phyloP scores from a whole-genome alignment of 495 filamentous ascomycete genomes.

The Aspergillus haitiensis region DNA sequence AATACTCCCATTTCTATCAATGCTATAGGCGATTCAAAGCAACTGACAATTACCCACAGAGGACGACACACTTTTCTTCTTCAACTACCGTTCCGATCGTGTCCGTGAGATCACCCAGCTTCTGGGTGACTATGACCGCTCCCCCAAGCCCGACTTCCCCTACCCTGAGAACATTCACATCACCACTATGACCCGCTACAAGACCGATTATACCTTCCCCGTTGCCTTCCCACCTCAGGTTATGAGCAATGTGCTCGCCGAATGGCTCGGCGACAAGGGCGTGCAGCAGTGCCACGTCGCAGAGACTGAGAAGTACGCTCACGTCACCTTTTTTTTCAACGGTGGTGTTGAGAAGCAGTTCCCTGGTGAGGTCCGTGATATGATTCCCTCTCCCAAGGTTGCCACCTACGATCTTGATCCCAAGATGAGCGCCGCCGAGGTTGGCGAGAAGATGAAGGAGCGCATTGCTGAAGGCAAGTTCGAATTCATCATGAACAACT shows the following conservation, averaged over 20 bases:
- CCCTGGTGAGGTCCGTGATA: constrained; percentile 79
- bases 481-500: constrained; percentile 99
- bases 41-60: constrained; percentile 50
- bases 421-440: constrained; percentile 90
- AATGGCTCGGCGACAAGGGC: constrained; percentile 86
- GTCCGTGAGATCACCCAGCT: constrained; percentile 96
- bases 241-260: constrained; percentile 95
- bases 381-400: constrained; percentile 73
- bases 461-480: constrained; percentile 77
- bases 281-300: constrained; percentile 93
- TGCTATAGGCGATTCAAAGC: neutral
- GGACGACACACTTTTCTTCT: constrained; percentile 95
- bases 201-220: constrained; percentile 88
- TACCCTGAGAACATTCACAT: constrained; percentile 90
- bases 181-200: constrained; percentile 99
- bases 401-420: constrained; percentile 96
- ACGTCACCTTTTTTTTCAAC: constrained; percentile 99
- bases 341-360: constrained; percentile 97
- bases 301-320: constrained; percentile 98
- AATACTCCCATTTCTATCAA: neutral
- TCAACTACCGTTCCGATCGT: constrained; percentile 99
- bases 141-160: constrained; percentile 84
- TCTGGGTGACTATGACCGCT: constrained; percentile 86
- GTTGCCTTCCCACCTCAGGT: constrained; percentile 91
- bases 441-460: constrained; percentile 83